These are phyloP conservation scores for Citrus cavaleriei DNA, from an alignment of 345 rosid genomes.

Conservation along the genomic window DNA sequence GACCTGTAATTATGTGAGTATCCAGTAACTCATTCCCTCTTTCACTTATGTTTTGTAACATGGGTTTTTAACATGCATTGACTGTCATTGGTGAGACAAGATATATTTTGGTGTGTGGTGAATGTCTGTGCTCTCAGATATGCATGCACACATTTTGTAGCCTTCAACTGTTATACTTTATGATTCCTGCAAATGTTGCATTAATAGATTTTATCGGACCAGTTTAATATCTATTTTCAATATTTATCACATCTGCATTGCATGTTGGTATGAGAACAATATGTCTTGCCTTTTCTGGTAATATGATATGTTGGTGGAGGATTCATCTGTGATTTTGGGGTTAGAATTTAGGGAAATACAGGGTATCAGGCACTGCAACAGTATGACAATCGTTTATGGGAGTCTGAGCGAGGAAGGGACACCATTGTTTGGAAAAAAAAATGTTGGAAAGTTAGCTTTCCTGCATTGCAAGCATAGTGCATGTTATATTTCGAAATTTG, in stretches of 20 bases:
- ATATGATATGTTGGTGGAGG: neutral
- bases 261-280: neutral
- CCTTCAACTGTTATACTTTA: neutral
- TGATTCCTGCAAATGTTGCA: neutral
- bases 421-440: neutral
- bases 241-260: neutral
- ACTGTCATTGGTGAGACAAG: neutral
- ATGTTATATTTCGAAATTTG: neutral
- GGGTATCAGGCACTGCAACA: neutral
- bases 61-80: neutral
- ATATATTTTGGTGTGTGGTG: neutral
- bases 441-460: neutral
- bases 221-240: neutral
- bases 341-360: neutral
- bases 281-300: neutral
- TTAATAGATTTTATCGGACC: neutral
- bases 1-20: constrained; percentile 71
- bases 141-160: neutral
- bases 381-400: neutral
- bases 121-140: neutral
- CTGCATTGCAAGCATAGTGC: neutral
- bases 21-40: constrained; percentile 15
- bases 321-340: neutral
- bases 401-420: neutral
- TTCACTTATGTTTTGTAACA: neutral